phyloP scores from a whole-genome alignment of 306 rosid genomes.

The Rosa lucieae region DNA sequence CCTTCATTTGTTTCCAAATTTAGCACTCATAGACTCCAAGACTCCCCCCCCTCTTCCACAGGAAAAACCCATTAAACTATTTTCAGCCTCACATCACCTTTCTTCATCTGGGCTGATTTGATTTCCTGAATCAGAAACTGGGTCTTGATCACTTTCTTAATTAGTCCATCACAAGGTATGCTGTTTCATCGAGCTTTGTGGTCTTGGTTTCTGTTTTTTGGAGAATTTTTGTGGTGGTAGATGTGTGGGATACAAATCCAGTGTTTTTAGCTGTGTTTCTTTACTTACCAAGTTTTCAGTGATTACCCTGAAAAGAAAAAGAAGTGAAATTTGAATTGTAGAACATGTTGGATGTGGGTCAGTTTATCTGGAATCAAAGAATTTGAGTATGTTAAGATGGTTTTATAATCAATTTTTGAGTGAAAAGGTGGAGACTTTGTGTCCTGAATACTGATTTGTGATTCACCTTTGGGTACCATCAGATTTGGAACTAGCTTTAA shows the following conservation, averaged over 20 bases:
- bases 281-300: neutral
- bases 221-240: neutral
- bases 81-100: neutral
- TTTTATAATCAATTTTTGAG: neutral
- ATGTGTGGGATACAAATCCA: neutral
- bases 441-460: neutral
- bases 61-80: neutral
- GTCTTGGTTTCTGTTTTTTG: neutral
- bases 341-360: no score
- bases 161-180: constrained; percentile 29
- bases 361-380: neutral
- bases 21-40: neutral
- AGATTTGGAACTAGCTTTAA: constrained; percentile 3
- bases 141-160: constrained; percentile 14
- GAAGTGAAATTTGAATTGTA: neutral
- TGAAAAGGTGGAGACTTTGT: neutral
- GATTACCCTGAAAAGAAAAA: neutral
- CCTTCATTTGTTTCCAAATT: neutral
- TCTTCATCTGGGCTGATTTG: constrained; percentile 30
- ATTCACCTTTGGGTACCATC: neutral
- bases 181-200: neutral
- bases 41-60: neutral
- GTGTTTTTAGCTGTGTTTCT: neutral
- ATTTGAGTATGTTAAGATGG: neutral
- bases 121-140: constrained; percentile 22